Conservation (phyloP, 2,329 filamentous ascomycete species). For the Penicillium sp. region DNA sequence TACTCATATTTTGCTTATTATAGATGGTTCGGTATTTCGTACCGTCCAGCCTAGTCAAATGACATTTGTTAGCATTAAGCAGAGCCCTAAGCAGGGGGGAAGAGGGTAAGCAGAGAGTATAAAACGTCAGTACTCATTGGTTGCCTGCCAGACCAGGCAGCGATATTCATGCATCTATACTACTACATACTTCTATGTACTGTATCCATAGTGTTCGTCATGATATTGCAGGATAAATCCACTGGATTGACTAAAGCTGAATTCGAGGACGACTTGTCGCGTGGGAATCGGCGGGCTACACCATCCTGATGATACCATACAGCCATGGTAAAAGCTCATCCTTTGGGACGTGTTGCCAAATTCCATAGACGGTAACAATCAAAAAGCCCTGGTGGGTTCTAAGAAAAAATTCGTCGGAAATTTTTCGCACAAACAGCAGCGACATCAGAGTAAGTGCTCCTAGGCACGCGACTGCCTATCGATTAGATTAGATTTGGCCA, state of each 20-base stretch:
- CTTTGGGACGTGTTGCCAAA: background rate
- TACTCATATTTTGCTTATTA: background rate
- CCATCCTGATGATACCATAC: background rate
- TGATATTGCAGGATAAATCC: background rate
- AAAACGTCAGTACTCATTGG: background rate
- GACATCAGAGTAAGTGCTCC: background rate
- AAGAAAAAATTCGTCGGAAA: background rate
- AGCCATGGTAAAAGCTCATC: background rate
- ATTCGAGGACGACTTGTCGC: background rate
- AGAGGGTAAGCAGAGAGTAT: background rate
- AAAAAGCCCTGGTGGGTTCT: background rate
- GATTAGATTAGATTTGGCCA: background rate
- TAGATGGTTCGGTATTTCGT: background rate
- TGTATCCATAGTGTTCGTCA: background rate
- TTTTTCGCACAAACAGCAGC: background rate
- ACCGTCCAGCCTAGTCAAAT: background rate
- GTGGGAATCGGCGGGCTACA: background rate
- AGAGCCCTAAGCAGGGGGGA: background rate
- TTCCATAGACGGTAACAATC: background rate
- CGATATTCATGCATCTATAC: background rate
- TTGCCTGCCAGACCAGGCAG: background rate
- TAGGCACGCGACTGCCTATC: background rate
- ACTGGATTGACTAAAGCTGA: background rate
- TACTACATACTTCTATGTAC: background rate
- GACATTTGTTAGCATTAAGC: background rate